Evolutionary conservation across 768 basidiomycete genomes (phyloP).

Genomic region (Scleroderma citrinum): DNA sequence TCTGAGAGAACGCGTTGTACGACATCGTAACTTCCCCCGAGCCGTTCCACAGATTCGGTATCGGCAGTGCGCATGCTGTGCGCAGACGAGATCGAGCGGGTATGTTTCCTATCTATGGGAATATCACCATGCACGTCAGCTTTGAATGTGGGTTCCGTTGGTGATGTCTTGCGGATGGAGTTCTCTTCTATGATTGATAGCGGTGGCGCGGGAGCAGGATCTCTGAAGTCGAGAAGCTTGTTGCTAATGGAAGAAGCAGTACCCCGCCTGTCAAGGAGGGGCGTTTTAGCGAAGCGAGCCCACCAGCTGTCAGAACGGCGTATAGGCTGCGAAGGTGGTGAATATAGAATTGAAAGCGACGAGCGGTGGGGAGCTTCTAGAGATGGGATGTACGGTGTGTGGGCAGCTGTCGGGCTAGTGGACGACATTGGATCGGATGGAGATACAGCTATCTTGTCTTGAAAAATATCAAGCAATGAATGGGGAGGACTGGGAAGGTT

Average conservation of each 20-base stretch:
- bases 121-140: neutral
- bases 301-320: slow-evolving; percentile 75
- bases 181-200: slow-evolving; percentile 53
- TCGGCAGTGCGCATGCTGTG: slow-evolving; percentile 59
- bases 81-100: slow-evolving; percentile 38
- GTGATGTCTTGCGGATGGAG: slow-evolving; percentile 11
- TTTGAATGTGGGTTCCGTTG: slow-evolving; percentile 11
- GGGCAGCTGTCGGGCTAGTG: slow-evolving; percentile 8
- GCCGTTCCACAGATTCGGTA: slow-evolving; percentile 60
- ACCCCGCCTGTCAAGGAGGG: slow-evolving; percentile 52
- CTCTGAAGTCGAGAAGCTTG: slow-evolving; percentile 53
- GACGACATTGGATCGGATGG: slow-evolving; percentile 20
- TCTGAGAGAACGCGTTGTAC: slow-evolving; percentile 43
- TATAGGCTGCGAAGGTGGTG: slow-evolving; percentile 41
- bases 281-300: slow-evolving; percentile 62
- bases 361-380: slow-evolving; percentile 29
- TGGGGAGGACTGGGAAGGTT: slow-evolving; percentile 21
- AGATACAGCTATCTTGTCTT: slow-evolving; percentile 20
- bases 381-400: slow-evolving; percentile 23
- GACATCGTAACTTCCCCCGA: slow-evolving; percentile 66
- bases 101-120: slow-evolving; percentile 18
- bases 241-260: slow-evolving; percentile 31
- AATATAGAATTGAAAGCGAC: slow-evolving; percentile 38
- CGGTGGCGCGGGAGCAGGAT: slow-evolving; percentile 72
- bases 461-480: slow-evolving; percentile 18